Evolutionary conservation across 805 yeast species (phyloP).

Genomic region (Yueomyces sinensis): DNA sequence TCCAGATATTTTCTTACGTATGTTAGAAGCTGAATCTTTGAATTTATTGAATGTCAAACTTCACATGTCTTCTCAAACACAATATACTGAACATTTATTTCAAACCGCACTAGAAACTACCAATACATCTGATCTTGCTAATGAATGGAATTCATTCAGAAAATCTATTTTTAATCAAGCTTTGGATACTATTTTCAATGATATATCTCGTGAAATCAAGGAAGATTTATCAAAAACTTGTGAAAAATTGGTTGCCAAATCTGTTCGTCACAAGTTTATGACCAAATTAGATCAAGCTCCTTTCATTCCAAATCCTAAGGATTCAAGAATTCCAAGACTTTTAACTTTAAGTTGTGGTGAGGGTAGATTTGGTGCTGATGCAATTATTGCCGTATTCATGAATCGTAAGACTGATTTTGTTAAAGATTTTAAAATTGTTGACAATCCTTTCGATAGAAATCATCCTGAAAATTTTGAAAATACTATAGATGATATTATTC

Average conservation of each 20-base stretch:
- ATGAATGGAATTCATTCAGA: constrained; percentile 72
- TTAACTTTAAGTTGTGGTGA: constrained; percentile 76
- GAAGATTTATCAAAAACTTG: constrained; percentile 71
- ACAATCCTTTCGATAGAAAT: constrained; percentile 38
- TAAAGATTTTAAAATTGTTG: constrained; percentile 67
- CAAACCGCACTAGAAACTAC: constrained; percentile 55
- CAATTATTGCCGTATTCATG: constrained; percentile 68
- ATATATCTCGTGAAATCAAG: constrained; percentile 62
- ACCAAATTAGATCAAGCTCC: constrained; percentile 87
- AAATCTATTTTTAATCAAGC: constrained; percentile 53
- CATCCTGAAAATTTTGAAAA: constrained; percentile 52
- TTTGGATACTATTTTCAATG: constrained; percentile 49
- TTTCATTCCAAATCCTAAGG: constrained; percentile 64
- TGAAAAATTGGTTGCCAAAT: constrained; percentile 52
- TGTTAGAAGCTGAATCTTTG: constrained; percentile 80
- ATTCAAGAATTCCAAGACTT: constrained; percentile 77
- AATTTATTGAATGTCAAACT: constrained; percentile 62
- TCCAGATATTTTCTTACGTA: constrained; percentile 77
- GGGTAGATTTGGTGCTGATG: constrained; percentile 70
- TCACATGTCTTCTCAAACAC: constrained; percentile 27
- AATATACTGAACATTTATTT: constrained; percentile 33
- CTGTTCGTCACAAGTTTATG: constrained; percentile 57
- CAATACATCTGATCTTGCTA: constrained; percentile 61
- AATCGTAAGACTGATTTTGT: constrained; percentile 71
- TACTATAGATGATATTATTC: constrained; percentile 46